These are phyloP conservation scores for Fusarium udum DNA, from an alignment of 2,329 filamentous ascomycete species.

Conservation along the genomic window DNA sequence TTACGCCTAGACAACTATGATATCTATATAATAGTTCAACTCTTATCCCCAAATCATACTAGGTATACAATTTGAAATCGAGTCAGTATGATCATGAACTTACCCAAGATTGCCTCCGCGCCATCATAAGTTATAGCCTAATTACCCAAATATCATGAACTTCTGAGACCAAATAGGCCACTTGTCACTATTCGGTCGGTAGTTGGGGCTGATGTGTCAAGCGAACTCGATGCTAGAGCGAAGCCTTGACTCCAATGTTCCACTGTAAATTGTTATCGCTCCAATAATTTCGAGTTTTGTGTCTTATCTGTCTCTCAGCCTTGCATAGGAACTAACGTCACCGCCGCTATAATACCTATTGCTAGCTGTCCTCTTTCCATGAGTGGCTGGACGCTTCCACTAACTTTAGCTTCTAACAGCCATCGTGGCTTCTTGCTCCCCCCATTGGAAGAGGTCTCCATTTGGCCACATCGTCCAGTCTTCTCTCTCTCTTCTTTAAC, in stretches of 20 bases:
- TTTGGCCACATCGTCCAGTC: constrained; percentile 51
- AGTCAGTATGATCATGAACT: constrained; percentile 21
- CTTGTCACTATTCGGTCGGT: constrained; percentile 19
- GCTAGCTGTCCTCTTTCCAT: constrained; percentile 51
- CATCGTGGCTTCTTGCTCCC: constrained; percentile 45
- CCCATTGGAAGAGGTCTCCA: constrained; percentile 33
- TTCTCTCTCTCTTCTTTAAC: constrained; percentile 26
- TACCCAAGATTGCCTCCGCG: not conserved
- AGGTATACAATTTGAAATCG: not conserved
- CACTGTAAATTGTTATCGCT: constrained; percentile 26
- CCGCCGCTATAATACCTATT: constrained; percentile 31
- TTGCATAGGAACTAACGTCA: constrained; percentile 42
- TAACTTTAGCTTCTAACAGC: constrained; percentile 35
- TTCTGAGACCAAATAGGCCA: constrained; percentile 29
- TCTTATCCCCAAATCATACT: not conserved
- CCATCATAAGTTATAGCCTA: not conserved
- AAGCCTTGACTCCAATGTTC: constrained; percentile 11
- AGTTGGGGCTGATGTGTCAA: constrained; percentile 24
- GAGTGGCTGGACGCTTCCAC: constrained; percentile 36
- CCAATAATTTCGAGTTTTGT: constrained; percentile 19
- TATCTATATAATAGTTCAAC: not conserved
- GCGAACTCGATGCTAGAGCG: constrained; percentile 21
- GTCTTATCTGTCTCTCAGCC: constrained; percentile 37
- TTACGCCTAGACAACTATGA: not conserved
- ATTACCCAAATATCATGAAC: constrained; percentile 35